Evolutionary conservation across 768 basidiomycete species (phyloP), one percentile per base, ranked within the genome.

Genomic region (Suillus placidus): DNA sequence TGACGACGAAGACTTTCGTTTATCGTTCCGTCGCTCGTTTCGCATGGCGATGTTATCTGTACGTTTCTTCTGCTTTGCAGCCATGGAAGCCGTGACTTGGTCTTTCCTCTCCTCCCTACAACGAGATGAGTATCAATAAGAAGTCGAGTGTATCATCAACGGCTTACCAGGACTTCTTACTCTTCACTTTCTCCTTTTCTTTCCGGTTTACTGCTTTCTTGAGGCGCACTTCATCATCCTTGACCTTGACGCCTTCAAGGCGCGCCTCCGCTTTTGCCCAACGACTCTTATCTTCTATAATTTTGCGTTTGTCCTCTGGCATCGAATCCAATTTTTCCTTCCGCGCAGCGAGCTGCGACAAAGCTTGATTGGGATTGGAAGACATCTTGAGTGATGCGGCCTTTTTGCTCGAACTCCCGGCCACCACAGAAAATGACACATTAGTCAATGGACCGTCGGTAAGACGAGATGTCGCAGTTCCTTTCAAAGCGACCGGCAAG

Each of bases 151-250:
- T 18, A 40, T 34, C 3, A 26, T 37, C n/a, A 38, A 4, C 47
- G 16, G 80, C 90, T 64, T 67, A 96, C 96, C 97, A 99, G 52
- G 85, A 83, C 72, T 91, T 92, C 76, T 92, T 93, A 66, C 88
- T 88, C 81, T 93, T 95, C 30, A 66, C 71, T 75, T 98, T 98
- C 70, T 88, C 88, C 77, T 97, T 96, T 78, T 97, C 97, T 68
- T 93, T 90, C 75, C 93, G 82, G 82, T 97, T 99, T 9, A 87
- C 88, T 49, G 95, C 95, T 81, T 97, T 98, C 82, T 97, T 98
- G 72, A 99, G 76, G 54, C 90, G 81, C 1, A 70, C 74, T 74
- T 94, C 94, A 70, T 96, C 93, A 71, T 99, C 97, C 58, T 86
- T 86, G 37, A 99, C 89, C 78, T 98, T 99, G 57, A 90, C 89